Base-by-base conservation (phyloP, 805 yeast species). In the Tetrapisispora iriomotensis region DNA sequence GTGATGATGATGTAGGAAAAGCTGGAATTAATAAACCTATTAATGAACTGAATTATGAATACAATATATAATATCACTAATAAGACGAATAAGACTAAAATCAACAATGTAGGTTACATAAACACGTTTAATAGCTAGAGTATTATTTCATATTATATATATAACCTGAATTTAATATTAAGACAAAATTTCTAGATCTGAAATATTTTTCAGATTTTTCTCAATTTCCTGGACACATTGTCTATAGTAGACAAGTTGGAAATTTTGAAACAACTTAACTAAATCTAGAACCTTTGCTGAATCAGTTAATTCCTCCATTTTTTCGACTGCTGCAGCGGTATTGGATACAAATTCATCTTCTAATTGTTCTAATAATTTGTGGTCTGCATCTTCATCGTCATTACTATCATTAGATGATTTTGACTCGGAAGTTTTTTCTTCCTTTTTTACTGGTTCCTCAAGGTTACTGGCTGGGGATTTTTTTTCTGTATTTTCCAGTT, bases 311-410 rank as follows among this genome's bases (percentile, higher is more conserved):
- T 71, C 74, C 58, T 80, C 77, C 92, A 83, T 82, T 39, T 77
- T 75, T 49, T 75, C 74, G n/a, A 82, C 92, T 0, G 94, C 92
- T 21, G 71, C 65, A 41, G 82, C 80, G 4, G 87, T 82, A 20
- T 86, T 84, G 48, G 78, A 74, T 26, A 83, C 92, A 47, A 83
- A 72, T 45, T 81, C 90, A 55, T 83, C 94, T 60, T 83, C 94
- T 47, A 77, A 68, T 30, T 65, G 67, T 38, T 75, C 82, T 17
- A 75, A 58, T 32, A 71, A 61, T 31, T 67, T 68, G 26, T 48
- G 55, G 31, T 66, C 65, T 29, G 64, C 68, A 22, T 37, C 39
- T 25, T 29, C 43, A 19, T 57, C 55, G 17, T 34, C 27, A 8
- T 21, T 20, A 6, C 9, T 20, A 14, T n/a, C 20, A n/a, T 40